Conservation (phyloP, 2,329 filamentous ascomycete species). For the Byssochlamys sp. region DNA sequence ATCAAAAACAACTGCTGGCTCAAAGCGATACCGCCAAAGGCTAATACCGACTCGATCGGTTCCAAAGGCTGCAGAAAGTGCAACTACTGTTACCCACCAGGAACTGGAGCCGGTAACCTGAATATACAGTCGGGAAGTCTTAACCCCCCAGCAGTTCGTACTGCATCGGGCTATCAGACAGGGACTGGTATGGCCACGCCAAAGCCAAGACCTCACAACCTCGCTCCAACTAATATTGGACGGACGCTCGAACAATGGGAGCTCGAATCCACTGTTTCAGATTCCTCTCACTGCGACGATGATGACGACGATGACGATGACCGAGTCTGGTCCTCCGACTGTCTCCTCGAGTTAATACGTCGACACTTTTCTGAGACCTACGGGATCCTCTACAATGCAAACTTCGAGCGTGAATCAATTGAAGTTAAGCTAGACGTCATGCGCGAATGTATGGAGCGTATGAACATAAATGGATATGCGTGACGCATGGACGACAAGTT, state of each 20-base stretch:
- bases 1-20: not conserved
- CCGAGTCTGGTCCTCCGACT: not conserved
- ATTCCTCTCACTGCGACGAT: not conserved
- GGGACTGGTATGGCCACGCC: not conserved
- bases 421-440: not conserved
- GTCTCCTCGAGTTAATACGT: not conserved
- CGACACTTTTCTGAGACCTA: not conserved
- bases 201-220: not conserved
- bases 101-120: not conserved
- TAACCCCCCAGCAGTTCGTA: not conserved
- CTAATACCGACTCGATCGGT: not conserved
- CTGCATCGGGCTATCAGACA: not conserved
- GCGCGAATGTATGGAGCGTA: not conserved
- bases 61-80: not conserved
- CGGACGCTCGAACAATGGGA: not conserved
- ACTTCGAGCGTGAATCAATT: not conserved
- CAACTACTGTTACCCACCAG: not conserved
- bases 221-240: not conserved
- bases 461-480: not conserved
- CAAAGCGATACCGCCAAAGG: not conserved
- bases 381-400: not conserved
- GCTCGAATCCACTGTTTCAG: not conserved
- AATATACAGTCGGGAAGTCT: not conserved
- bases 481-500: not conserved
- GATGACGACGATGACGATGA: not conserved